Conservation (phyloP, 495 filamentous ascomycete species). For the Penicillium tannophilum region DNA sequence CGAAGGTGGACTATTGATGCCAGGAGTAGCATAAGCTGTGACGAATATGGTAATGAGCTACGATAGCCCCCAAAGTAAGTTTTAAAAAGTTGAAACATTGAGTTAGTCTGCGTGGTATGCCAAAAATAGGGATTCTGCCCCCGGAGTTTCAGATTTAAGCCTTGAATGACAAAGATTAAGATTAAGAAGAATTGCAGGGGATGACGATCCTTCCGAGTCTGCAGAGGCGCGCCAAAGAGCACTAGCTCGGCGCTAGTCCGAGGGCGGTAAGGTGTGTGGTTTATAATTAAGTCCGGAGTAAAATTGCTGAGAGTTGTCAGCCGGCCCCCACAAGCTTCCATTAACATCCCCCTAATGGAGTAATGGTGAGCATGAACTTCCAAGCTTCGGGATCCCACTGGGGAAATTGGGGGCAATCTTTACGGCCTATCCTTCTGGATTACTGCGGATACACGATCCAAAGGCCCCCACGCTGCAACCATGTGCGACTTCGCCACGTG, state of each 20-base stretch:
- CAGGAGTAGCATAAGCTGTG: not conserved
- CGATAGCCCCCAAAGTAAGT: not conserved
- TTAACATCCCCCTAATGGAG: not conserved
- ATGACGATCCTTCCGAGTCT: not conserved
- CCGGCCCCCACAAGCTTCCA: not conserved
- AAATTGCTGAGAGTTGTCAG: not conserved
- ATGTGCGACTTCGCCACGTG: not conserved
- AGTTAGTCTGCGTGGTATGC: not conserved
- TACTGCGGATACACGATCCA: not conserved
- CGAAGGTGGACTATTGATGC: not conserved
- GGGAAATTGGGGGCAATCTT: not conserved
- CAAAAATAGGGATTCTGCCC: not conserved
- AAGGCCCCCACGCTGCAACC: not conserved
- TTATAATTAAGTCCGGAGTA: not conserved
- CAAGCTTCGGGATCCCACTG: not conserved
- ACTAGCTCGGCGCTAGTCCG: not conserved
- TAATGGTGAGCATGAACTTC: not conserved
- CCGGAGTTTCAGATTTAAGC: not conserved
- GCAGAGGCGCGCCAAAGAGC: not conserved
- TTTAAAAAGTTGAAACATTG: not conserved
- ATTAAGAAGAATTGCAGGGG: not conserved
- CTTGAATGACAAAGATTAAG: not conserved
- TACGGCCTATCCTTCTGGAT: not conserved
- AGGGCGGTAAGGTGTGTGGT: not conserved
- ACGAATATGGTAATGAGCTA: not conserved